Evolutionary conservation across 768 basidiomycete genomes (phyloP).

Genomic region (Psilocybe cubensis): DNA sequence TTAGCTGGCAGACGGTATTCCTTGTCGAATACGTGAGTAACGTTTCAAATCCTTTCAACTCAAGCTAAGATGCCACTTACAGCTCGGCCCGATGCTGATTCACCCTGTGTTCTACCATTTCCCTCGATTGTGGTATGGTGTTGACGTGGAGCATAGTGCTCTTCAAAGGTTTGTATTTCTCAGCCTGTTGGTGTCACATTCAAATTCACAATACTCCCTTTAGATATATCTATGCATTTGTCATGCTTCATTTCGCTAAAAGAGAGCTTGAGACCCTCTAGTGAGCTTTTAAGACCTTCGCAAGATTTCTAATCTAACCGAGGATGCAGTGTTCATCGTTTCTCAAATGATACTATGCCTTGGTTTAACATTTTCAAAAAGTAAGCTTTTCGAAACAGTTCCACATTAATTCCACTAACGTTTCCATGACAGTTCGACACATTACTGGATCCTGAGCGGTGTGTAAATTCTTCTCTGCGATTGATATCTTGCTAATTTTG

Average conservation of each 20-base stretch:
- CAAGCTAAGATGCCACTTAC: constrained; percentile 4
- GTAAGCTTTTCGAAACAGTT: constrained; percentile 43
- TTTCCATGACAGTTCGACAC: constrained; percentile 63
- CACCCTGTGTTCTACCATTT: constrained; percentile 85
- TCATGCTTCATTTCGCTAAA: constrained; percentile 88
- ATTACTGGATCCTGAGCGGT: constrained; percentile 87
- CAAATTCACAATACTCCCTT: constrained; percentile 2
- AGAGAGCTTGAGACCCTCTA: constrained; percentile 93
- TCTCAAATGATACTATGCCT: constrained; percentile 96
- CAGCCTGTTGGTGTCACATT: background rate
- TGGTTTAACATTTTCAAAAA: constrained; percentile 86
- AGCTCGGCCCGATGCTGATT: constrained; percentile 88
- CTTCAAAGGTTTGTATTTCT: constrained; percentile 65
- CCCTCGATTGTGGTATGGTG: constrained; percentile 71
- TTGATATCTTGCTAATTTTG: background rate
- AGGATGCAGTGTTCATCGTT: constrained; percentile 80
- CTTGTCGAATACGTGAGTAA: constrained; percentile 89
- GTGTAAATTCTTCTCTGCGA: background rate
- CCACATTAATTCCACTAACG: background rate
- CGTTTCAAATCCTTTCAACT: background rate
- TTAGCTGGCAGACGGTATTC: constrained; percentile 89
- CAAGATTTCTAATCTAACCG: background rate
- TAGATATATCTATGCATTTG: constrained; percentile 70
- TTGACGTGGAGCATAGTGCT: constrained; percentile 69
- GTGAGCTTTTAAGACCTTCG: constrained; percentile 42